These are phyloP conservation scores for Boletus pseudopeckii DNA, from an alignment of 768 basidiomycete species.

Conservation along the genomic window DNA sequence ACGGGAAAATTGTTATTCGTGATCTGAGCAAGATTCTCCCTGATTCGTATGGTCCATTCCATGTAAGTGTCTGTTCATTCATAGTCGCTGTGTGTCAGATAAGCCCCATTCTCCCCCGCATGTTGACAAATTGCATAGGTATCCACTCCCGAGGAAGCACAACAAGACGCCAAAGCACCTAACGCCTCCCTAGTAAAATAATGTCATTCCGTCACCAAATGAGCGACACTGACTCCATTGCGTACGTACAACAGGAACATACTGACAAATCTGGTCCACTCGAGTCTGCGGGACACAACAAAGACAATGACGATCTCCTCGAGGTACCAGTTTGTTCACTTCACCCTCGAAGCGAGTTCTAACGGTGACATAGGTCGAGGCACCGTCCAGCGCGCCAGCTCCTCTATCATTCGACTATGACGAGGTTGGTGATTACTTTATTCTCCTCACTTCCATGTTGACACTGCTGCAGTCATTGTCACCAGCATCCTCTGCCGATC, in stretches of 20 bases:
- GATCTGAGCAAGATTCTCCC: too few relatives aligned
- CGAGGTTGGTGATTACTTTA: not conserved
- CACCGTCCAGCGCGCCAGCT: rapidly evolving
- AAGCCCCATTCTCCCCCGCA: not conserved
- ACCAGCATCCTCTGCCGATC: not conserved
- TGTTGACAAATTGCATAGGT: not conserved
- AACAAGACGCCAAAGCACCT: not conserved
- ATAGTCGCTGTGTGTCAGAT: not conserved
- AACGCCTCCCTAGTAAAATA: rapidly evolving
- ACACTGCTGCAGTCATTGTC: not conserved
- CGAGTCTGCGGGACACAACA: too few relatives aligned
- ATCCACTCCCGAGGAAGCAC: not conserved
- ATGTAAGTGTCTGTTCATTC: not conserved
- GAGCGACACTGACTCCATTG: not conserved
- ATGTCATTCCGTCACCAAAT: not conserved
- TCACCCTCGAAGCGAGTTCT: not conserved
- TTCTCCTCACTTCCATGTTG: not conserved
- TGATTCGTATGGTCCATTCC: too few relatives aligned
- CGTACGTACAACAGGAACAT: not conserved
- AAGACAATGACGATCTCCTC: too few relatives aligned
- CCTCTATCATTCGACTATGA: not conserved
- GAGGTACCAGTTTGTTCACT: not conserved
- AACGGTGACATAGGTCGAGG: not conserved
- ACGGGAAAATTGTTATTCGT: too few relatives aligned
- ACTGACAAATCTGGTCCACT: rapidly evolving